A percentile compares a stretch with the other conserved stretches of the same genome.
Evolutionary conservation across 2,329 filamentous ascomycete genomes (phyloP).

Genomic region (Ustilaginoidea virens): DNA sequence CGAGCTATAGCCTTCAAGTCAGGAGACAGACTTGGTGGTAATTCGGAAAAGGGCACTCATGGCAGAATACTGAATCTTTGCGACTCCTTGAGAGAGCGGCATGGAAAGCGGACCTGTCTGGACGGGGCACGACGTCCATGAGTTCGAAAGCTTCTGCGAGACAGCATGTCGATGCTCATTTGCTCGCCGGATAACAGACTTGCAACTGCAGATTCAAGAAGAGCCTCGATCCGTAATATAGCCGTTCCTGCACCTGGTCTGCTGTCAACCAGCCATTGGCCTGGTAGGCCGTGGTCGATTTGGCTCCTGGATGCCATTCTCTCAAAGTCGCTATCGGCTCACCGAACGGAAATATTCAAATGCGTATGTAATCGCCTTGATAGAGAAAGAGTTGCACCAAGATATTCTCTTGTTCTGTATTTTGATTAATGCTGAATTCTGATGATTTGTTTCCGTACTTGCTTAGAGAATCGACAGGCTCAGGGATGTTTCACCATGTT

Average conservation of each 20-base stretch:
- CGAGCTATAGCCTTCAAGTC: constrained; percentile 26
- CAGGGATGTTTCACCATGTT: no score
- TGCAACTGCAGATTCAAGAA: constrained; percentile 16
- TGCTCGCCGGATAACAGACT: constrained; percentile 11
- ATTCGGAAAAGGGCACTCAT: no score
- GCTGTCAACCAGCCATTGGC: background rate
- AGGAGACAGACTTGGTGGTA: no score
- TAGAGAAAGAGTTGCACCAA: no score
- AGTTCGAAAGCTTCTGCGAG: constrained; percentile 8
- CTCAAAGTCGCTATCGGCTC: no score
- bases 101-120: constrained; percentile 27
- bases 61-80: constrained; percentile 37
- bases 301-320: constrained; percentile 1
- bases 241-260: constrained; percentile 1
- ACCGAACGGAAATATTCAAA: no score
- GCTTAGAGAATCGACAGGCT: no score
- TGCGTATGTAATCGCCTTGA: no score
- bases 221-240: constrained; percentile 16
- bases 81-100: constrained; percentile 28
- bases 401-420: no score
- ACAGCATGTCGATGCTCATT: constrained; percentile 13
- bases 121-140: constrained; percentile 3
- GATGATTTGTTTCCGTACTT: no score
- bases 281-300: background rate
- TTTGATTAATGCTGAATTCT: no score